phyloP scores from a whole-genome alignment of 495 filamentous ascomycete species.

The Cenococcum geophilum region DNA sequence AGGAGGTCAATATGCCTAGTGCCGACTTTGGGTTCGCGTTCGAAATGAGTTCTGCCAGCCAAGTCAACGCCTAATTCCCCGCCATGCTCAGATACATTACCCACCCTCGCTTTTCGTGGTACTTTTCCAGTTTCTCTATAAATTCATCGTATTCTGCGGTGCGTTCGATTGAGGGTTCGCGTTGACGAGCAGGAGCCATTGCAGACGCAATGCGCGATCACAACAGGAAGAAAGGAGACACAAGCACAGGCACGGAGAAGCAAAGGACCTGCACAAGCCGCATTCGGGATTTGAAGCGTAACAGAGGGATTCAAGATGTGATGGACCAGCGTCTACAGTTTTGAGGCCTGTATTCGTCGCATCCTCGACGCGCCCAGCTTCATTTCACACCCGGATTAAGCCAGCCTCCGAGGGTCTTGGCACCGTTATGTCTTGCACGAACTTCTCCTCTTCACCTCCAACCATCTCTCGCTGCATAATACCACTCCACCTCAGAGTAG shows the following conservation, averaged over 20 bases:
- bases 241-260: neutral
- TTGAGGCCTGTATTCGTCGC: neutral
- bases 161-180: conserved; percentile 44
- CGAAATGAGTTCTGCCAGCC: conserved; percentile 53
- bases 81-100: conserved; percentile 20
- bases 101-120: conserved; percentile 64
- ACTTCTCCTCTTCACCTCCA: neutral
- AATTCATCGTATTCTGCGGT: conserved; percentile 64
- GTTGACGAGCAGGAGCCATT: conserved; percentile 42
- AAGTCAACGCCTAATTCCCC: conserved; percentile 8
- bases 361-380: neutral
- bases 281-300: neutral
- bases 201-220: conserved; percentile 31
- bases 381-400: neutral
- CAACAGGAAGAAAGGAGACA: conserved; percentile 8
- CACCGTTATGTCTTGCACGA: neutral
- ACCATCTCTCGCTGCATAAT: neutral
- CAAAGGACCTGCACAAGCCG: neutral
- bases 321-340: conserved; percentile 1
- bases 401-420: neutral
- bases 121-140: conserved; percentile 56
- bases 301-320: neutral
- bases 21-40: conserved; percentile 67
- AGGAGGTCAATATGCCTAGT: conserved; percentile 62
- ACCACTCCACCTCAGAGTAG: too few species aligned